These are phyloP conservation scores for Ceratocystis huliohia DNA, from an alignment of 2,329 filamentous ascomycete species.

Conservation along the genomic window DNA sequence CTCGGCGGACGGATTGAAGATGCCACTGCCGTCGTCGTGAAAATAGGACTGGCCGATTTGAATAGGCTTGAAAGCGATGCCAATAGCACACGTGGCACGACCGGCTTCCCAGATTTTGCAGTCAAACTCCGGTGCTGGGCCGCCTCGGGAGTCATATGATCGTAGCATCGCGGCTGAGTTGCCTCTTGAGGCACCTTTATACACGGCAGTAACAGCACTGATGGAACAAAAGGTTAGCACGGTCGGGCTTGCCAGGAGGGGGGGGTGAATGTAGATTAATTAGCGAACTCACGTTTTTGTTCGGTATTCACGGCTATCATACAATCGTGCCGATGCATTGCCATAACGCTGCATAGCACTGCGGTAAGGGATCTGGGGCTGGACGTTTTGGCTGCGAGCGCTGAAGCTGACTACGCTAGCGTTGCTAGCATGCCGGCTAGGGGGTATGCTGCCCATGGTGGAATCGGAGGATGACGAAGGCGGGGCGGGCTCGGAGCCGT, in stretches of 20 bases:
- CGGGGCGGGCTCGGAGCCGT: constrained; percentile 39
- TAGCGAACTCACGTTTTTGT: constrained; percentile 65
- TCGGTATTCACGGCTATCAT: constrained; percentile 71
- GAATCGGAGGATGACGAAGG: constrained; percentile 29
- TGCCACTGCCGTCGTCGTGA: constrained; percentile 81
- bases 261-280: constrained; percentile 19
- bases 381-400: constrained; percentile 47
- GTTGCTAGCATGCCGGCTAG: constrained; percentile 59
- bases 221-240: constrained; percentile 9
- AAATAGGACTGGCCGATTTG: constrained; percentile 88
- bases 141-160: constrained; percentile 89
- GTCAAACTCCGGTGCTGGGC: constrained; percentile 79
- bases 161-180: constrained; percentile 62
- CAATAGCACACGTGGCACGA: constrained; percentile 81
- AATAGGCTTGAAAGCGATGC: constrained; percentile 89
- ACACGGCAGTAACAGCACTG: constrained; percentile 81
- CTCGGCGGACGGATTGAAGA: constrained; percentile 79
- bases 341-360: constrained; percentile 50
- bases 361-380: constrained; percentile 44
- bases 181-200: constrained; percentile 64
- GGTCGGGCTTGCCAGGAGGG: neutral
- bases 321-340: constrained; percentile 74
- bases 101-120: constrained; percentile 97
- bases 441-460: constrained; percentile 30
- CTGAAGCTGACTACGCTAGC: constrained; percentile 75